Percentiles rank a stretch among this genome's conserved stretches.
Conservation (phyloP, 306 rosid species). For the Vigna reflexopilosa region DNA sequence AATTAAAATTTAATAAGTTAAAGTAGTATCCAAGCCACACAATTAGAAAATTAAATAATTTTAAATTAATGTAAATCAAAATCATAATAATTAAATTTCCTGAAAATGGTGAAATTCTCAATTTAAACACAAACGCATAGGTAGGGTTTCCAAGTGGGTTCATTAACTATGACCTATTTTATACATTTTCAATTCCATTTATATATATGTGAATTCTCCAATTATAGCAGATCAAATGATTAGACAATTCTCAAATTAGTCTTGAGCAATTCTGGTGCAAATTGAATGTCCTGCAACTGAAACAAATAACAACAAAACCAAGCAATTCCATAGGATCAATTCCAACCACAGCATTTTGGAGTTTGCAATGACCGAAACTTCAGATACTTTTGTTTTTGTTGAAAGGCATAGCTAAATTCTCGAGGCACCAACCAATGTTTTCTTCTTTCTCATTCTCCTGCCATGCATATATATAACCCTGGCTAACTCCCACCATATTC, state of each 20-base stretch:
- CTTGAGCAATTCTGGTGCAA: background rate
- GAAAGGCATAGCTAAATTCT: conserved; percentile 54
- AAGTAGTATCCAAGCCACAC: no score
- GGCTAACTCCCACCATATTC: conserved; percentile 12
- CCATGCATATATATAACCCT: conserved; percentile 29
- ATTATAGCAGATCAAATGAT: no score
- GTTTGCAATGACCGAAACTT: background rate
- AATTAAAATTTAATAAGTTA: no score
- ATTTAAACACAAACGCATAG: no score
- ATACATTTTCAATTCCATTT: no score
- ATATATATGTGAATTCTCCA: background rate
- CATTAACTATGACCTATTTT: no score
- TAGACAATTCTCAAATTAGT: background rate
- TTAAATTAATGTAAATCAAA: no score
- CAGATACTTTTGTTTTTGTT: background rate
- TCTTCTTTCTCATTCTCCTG: conserved; percentile 6
- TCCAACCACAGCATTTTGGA: conserved; percentile 27
- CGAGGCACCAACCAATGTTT: conserved; percentile 42
- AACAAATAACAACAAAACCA: background rate
- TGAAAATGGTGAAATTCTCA: no score
- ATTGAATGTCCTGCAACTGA: no score
- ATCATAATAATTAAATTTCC: no score
- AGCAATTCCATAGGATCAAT: conserved; percentile 27
- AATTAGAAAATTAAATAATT: no score
- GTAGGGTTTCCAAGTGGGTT: no score